Evolutionary conservation across 2,329 filamentous ascomycete genomes (phyloP).

Genomic region (Botrytis squamosa): DNA sequence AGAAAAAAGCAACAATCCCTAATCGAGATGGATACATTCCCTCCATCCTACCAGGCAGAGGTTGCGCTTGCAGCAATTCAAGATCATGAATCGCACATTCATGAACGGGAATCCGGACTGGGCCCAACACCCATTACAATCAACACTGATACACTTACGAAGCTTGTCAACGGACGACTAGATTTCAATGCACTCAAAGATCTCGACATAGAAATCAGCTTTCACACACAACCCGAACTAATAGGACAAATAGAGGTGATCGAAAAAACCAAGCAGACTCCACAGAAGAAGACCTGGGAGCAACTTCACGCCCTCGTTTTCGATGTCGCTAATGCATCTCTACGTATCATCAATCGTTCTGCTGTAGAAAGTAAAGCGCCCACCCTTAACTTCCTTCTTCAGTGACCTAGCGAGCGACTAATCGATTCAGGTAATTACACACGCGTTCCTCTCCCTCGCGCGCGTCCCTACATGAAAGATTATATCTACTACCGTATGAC

Average conservation of each 20-base stretch:
- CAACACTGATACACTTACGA: not conserved
- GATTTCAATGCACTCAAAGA: not conserved
- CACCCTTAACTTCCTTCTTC: not conserved
- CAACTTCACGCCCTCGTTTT: not conserved
- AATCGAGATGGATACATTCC: not conserved
- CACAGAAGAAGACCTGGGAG: not conserved
- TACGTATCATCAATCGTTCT: not conserved
- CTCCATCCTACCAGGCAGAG: not conserved
- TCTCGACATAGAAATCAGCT: not conserved
- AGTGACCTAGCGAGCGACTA: not conserved
- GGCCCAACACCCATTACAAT: not conserved
- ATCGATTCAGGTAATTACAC: not conserved
- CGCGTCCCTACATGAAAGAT: not conserved
- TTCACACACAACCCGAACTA: not conserved
- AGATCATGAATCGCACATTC: not conserved
- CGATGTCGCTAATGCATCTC: not conserved
- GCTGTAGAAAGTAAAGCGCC: not conserved
- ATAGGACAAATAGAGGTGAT: not conserved
- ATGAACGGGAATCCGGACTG: not conserved
- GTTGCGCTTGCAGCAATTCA: accelerated
- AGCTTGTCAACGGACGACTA: not conserved
- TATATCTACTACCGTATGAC: not conserved
- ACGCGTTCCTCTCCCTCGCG: not conserved
- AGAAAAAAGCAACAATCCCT: not conserved
- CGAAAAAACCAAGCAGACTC: not conserved